Conservation (phyloP, 1,139 yeast genomes). For the Barnettozyma hawaiiensis region DNA sequence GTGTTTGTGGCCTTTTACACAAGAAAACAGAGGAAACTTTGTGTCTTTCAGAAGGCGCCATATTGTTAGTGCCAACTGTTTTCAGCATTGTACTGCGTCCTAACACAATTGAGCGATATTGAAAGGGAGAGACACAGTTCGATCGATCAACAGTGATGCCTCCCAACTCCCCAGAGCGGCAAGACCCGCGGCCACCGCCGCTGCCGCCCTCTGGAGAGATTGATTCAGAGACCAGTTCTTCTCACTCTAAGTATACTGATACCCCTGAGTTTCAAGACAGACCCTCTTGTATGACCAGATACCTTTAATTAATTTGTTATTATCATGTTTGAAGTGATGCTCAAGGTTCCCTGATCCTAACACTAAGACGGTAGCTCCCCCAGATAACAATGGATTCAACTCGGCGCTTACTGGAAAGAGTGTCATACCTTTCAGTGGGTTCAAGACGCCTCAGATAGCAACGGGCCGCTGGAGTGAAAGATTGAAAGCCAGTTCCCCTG, state of each 20-base stretch:
- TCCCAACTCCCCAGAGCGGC: conserved; percentile 5
- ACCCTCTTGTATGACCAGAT: conserved; percentile 15
- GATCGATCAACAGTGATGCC: conserved; percentile 5
- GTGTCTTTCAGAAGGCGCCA: not conserved
- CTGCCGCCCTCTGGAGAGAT: not conserved
- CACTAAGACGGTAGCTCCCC: not conserved
- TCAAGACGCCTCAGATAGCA: conserved; percentile 42
- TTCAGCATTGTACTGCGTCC: not conserved
- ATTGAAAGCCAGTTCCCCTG: conserved; percentile 27
- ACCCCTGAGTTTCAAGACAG: conserved; percentile 26
- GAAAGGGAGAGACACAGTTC: no score
- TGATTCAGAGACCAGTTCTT: conserved; percentile 5
- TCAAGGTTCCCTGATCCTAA: not conserved
- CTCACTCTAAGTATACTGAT: conserved; percentile 30
- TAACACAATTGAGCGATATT: not conserved
- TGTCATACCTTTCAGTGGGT: conserved; percentile 44
- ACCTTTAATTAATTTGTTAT: conserved; percentile 1
- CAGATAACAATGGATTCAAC: conserved; percentile 19
- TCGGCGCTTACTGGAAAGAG: conserved; percentile 35
- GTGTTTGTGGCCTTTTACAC: not conserved
- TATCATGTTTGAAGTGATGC: not conserved
- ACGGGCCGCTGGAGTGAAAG: conserved; percentile 42
- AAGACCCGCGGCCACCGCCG: no score
- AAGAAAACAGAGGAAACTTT: not conserved
- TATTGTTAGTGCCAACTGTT: not conserved